phyloP scores from a whole-genome alignment of 1,284 basidiomycete genomes.

The Golubevia sp. region DNA sequence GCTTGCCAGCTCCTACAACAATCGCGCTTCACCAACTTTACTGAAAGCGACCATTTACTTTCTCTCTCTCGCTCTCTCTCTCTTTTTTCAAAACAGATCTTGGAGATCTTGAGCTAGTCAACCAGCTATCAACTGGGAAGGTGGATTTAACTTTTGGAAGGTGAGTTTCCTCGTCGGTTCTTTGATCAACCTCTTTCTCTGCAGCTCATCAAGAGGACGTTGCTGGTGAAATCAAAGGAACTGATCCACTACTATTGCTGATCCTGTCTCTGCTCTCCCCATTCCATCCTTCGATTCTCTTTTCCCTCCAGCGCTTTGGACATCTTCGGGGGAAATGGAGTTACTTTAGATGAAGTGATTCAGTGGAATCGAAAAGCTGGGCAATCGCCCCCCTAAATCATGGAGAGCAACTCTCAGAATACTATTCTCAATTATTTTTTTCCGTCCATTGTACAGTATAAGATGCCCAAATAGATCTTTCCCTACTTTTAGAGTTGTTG shows the following conservation, averaged over 20 bases:
- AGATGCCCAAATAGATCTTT: too few relatives aligned
- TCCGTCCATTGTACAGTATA: too few relatives aligned
- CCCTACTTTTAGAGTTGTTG: too few relatives aligned
- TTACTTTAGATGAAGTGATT: constrained; percentile 75
- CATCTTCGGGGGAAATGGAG: constrained; percentile 78
- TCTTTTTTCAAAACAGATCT: constrained; percentile 67
- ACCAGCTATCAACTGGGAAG: constrained; percentile 77
- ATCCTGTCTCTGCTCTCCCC: too few relatives aligned
- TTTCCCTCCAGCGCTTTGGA: constrained; percentile 70
- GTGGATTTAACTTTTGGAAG: constrained; percentile 97
- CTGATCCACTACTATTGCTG: too few relatives aligned
- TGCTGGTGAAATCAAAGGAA: too few relatives aligned
- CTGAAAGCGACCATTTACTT: too few relatives aligned
- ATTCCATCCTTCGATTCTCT: constrained; percentile 1
- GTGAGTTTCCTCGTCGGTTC: constrained; percentile 66
- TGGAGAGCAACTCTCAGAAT: not conserved
- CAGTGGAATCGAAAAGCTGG: constrained; percentile 51
- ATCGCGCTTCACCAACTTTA: too few relatives aligned
- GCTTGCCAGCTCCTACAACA: not conserved
- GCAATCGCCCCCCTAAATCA: not conserved
- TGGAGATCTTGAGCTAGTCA: constrained; percentile 81
- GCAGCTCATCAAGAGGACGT: too few relatives aligned
- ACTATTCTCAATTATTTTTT: too few relatives aligned
- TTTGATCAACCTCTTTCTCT: too few relatives aligned
- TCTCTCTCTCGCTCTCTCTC: constrained; percentile 9